Percentiles rank a stretch among this genome's conserved stretches.
These are phyloP conservation scores for Fraxinus paxiana DNA, from an alignment of 305 asterid genomes.

Conservation along the genomic window DNA sequence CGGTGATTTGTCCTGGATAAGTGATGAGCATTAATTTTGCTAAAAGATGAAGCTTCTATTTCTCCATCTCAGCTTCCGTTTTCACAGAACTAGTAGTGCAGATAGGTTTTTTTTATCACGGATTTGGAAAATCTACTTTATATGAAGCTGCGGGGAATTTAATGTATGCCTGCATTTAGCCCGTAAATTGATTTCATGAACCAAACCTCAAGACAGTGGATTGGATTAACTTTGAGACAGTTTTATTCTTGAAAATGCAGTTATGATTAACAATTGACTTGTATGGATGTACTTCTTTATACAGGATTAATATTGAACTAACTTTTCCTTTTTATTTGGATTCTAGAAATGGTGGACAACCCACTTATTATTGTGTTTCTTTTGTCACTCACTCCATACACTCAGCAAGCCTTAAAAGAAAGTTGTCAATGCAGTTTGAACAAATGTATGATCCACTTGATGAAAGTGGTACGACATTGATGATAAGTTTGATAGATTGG, in stretches of 20 bases:
- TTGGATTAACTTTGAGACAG: not conserved
- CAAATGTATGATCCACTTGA: not conserved
- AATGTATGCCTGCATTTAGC: not conserved
- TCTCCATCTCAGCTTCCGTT: not conserved
- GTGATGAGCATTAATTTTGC: not conserved
- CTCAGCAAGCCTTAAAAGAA: not conserved
- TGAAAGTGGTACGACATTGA: not conserved
- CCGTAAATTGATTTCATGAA: not conserved
- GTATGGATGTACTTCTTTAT: not conserved
- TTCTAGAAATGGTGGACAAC: not conserved
- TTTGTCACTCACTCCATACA: not conserved
- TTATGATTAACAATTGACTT: not conserved
- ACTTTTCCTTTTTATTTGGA: not conserved
- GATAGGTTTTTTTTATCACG: not conserved
- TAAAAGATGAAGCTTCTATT: not conserved
- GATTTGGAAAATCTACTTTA: not conserved
- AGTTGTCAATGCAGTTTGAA: not conserved
- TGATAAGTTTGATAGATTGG: not conserved
- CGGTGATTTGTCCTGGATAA: not conserved
- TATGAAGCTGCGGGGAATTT: not conserved
- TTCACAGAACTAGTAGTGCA: not conserved
- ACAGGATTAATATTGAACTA: not conserved
- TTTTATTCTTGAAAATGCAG: not conserved
- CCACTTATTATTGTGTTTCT: not conserved
- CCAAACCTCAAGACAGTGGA: not conserved